Evolutionary conservation across 1,139 yeast species (phyloP), one percentile per base, ranked within the genome.

Genomic region (Pichiaceae sp.): DNA sequence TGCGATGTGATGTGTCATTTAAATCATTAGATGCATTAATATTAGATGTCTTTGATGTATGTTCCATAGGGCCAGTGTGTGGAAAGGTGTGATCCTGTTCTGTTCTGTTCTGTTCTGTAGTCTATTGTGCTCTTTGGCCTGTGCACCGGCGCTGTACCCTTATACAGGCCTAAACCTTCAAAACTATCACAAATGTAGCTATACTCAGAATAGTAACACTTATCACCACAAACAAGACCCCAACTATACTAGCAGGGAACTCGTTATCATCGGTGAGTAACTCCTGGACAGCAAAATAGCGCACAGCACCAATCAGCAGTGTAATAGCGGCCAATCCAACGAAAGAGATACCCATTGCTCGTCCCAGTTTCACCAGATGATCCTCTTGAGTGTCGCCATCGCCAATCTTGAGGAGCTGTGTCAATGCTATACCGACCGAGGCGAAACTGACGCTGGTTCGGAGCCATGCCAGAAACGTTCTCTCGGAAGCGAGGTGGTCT

Each of bases 381-480:
- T 19, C 16, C 3, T 25, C 15, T 1, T 33, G 27, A 2, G 29
- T 26, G 4, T 37, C 36, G 2, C 33, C 18, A 4, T 34, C 41
- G 2, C 57, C 45, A 12, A 74, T 51, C 31, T 72, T 65, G 42
- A 73, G 64, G 41, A 75, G 52, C 49, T 74, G 79, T 0, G 78
- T 62, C 7, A 74, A 58, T 14, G 75, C 79, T 3, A 75, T 74
- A 1, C 81, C 81, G 18, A 71, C 66, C 11, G 77, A 66, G 5
- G 77, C 72, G 38, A 74, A 64, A 9, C 74, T 69, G 35, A 75
- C 52, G 11, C 76, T 65, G 0, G 64, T 60, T 28, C 64, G 43
- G 9, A 60, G 41, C 64, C 63, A 60, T 3, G 63, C 62, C 17
- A 60, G 42, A 27, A 54, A 58, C 2, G 64, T 60, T 38, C 64